Base-by-base conservation (phyloP, 1,284 basidiomycete genomes). In the Singerocomus inundabilis region DNA sequence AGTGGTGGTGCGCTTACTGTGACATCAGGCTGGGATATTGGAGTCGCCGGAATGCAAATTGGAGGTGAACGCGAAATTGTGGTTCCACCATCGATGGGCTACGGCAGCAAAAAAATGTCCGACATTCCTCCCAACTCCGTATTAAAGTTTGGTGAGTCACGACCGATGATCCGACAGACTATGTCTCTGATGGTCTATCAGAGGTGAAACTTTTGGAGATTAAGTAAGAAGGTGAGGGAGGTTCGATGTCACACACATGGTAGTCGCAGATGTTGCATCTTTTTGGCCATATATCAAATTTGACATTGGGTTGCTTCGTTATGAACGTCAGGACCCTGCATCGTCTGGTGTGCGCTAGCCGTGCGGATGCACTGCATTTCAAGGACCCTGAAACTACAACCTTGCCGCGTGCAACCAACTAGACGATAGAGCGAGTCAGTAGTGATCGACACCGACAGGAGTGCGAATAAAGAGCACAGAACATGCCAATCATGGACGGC, bases 21-120 rank as follows among this genome's bases (percentile, higher is more conserved):
- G n/a, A 18, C 44, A 49, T 37, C 48, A 87, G 86, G 88, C 38
- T 97, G 93, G 95, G 94, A 97, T 62, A 77, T 91, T 61, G 95
- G 95, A 47, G 78, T 98, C 52, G 83, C 76, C 49, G 96, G 95
- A 43, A 97, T 98, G 93, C 83, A 88, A 59, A 84, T 88, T 42
- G 94, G 92, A 46, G 92, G 93, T 34, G 94, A 98, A 72, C 85
- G 95, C 49, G 73, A 85, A 53, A 77, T 98, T 57, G 85, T 81
- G 42, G 80, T 95, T 53, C 91, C 93, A 30, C 72, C 88, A 15
- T 63, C 73, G 12, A 75, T 88, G 73, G 88, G 66, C 12, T 91
- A 91, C 53, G 89, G 89, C 36, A 82, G 81, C 55, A 74, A 73
- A 56, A 76, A 75, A 45, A 65, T 62, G 25, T 66, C 57, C 5